Evolutionary conservation across 257 asterid genomes (phyloP).

Genomic region (Scutellaria galericulata): DNA sequence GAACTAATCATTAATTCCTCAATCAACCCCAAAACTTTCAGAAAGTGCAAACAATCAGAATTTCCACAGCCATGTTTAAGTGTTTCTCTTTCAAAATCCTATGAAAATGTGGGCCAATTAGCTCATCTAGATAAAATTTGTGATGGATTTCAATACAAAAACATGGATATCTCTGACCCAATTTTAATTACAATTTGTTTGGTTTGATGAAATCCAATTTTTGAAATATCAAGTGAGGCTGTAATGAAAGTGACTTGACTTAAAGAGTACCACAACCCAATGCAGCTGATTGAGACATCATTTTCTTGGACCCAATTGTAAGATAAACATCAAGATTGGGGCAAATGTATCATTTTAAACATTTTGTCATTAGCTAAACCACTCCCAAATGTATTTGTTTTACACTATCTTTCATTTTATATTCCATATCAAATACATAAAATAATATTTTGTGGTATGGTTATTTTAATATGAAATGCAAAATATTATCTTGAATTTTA

Average conservation of each 20-base stretch:
- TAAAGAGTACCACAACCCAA: conserved; percentile 36
- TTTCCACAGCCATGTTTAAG: neutral
- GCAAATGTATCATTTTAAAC: conserved; percentile 8
- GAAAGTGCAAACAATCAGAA: neutral
- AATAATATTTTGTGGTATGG: too few species aligned
- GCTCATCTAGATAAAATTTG: conserved; percentile 33
- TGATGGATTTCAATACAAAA: conserved; percentile 34
- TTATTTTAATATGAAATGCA: too few species aligned
- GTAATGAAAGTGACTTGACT: conserved; percentile 68
- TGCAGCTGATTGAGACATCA: conserved; percentile 32
- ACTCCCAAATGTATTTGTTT: too few species aligned
- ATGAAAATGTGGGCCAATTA: conserved; percentile 40
- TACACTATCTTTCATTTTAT: too few species aligned
- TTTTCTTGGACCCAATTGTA: conserved; percentile 33
- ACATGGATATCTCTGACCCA: conserved; percentile 42
- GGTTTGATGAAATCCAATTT: conserved; percentile 47
- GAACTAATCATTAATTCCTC: conserved; percentile 6
- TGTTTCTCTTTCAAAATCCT: neutral
- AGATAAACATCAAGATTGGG: neutral
- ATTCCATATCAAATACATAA: too few species aligned
- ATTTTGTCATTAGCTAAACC: too few species aligned
- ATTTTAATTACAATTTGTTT: conserved; percentile 46
- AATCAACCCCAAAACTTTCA: conserved; percentile 11
- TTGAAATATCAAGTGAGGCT: conserved; percentile 41
- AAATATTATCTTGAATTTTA: too few species aligned